Evolutionary conservation across 2,329 filamentous ascomycete genomes (phyloP), one percentile per base, ranked within the genome.

Genomic region (Trichoderma koningii): DNA sequence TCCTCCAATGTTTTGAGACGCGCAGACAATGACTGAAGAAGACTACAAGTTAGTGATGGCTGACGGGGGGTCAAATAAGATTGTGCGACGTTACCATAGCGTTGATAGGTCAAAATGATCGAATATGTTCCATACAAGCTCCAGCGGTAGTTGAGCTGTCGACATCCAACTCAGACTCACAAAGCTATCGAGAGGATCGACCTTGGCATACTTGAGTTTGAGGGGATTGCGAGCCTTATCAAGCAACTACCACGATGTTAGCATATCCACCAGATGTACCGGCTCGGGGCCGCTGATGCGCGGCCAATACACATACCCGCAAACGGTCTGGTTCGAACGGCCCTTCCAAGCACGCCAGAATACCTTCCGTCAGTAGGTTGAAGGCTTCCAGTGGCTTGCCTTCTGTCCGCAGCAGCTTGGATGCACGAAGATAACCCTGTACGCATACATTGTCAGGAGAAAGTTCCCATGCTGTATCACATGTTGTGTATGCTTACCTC

Each of bases 351-450:
- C 70, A 72, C 23, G 74, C 73, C 42, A 79, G 73, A 53, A 80
- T 74, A 3, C 78, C 79, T 12, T 77, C 74, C 62, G 67, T 77
- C 66, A 78, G 79, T 9, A 80, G 67, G 38, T 75, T 75, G 75
- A 78, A 79, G 0, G 79, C 79, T 55, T 76, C 74, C 26, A 76
- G 73, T 44, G 74, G 62, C 9, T 79, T 74, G 67, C 76, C 77
- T 63, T 77, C 73, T 2, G 78, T 70, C 9, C 76, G 72, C 5
- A 75, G 72, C 63, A 79, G 70, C 67, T 80, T 80, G 1, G 76
- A 78, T 5, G 80, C 68, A 3, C 79, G 75, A 7, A 81, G 73
- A 65, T 81, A 81, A 7, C 79, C 79, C 79, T 80, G 7, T 41
- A 12, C 3, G 34, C 5, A 38, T 14, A 1, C 2, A 19, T 7